Conservation (phyloP, 2,329 filamentous ascomycete species). For the Ploettnerulaceae sp. region DNA sequence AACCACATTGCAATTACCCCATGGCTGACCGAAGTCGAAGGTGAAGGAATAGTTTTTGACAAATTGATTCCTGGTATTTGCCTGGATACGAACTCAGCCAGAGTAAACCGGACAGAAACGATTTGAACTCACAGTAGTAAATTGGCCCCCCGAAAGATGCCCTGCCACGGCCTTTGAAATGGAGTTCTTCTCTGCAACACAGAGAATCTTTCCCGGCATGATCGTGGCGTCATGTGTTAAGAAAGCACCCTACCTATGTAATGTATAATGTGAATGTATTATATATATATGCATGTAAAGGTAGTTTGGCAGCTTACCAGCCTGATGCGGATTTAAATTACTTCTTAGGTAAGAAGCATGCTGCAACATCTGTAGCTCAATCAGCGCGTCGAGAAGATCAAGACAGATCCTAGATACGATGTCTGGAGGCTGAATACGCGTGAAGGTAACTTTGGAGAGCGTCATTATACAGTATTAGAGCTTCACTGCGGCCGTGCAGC, state of each 20-base stretch:
- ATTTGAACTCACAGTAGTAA: constrained; percentile 59
- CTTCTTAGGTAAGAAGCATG: no score
- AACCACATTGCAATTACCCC: constrained; percentile 77
- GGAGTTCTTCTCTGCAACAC: constrained; percentile 84
- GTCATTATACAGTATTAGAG: not conserved
- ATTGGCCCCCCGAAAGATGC: constrained; percentile 75
- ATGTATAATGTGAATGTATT: no score
- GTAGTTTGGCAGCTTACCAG: not conserved
- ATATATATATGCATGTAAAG: no score
- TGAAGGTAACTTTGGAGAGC: no score
- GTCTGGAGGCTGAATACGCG: not conserved
- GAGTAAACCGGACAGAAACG: not conserved
- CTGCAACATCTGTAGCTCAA: not conserved
- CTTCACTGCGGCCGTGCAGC: no score
- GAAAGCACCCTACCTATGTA: not conserved
- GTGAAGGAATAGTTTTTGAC: constrained; percentile 94
- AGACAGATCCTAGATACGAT: not conserved
- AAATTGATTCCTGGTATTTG: constrained; percentile 46
- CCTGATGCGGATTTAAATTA: not conserved
- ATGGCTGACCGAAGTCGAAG: constrained; percentile 76
- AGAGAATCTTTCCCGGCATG: constrained; percentile 52
- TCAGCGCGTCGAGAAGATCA: constrained; percentile 4
- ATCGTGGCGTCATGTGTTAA: constrained; percentile 6
- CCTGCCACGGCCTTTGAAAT: constrained; percentile 92
- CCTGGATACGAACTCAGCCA: constrained; percentile 15